Evolutionary conservation across 805 yeast species (phyloP), one percentile per base, ranked within the genome.

Genomic region (Scheffersomyces lignosus): DNA sequence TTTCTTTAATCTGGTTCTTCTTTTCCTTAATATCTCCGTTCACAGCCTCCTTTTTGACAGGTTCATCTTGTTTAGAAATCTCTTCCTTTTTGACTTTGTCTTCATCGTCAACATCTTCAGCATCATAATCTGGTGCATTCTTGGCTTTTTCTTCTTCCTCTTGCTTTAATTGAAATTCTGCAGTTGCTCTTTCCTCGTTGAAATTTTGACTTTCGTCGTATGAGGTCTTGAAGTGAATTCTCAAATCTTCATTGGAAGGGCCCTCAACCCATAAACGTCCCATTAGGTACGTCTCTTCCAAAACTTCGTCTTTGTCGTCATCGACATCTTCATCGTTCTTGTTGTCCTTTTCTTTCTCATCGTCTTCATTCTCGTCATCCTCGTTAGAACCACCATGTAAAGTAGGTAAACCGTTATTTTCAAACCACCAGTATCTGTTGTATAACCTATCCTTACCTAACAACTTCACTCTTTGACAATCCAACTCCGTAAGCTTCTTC

Each of bases 381-480:
- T 56, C 74, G 15, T 53, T 66, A 3, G 51, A 30, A 25, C 60
- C 56, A 9, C 66, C 66, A 34, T 66, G 70, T 26, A 71, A 51
- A 5, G 70, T 69, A 3, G 89, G 87, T 32, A 88, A 68, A 0
- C 98, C 99, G 52, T 84, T 83, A 44, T 73, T 72, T 52, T 91
- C 98, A 54, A 89, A 80, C 96, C 96, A 93, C 95, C 96, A 93
- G 58, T 91, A 93, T 46, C 90, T 71, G 64, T 93, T 93, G 58
- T 71, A 89, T 40, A 78, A 76, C 34, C 96, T 67, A 59, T 93
- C 99, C 40, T 80, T 74, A 2, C 99, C 99, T 18, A 93, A 64
- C 20, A 78, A 70, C 37, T 77, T 76, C 32, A 89, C 72, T 39
- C 98, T 65, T 55, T 88, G 96, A 41, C 83, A 72, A 51, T 90